Base-by-base conservation (phyloP, 805 yeast genomes). In the Candida berthetii region DNA sequence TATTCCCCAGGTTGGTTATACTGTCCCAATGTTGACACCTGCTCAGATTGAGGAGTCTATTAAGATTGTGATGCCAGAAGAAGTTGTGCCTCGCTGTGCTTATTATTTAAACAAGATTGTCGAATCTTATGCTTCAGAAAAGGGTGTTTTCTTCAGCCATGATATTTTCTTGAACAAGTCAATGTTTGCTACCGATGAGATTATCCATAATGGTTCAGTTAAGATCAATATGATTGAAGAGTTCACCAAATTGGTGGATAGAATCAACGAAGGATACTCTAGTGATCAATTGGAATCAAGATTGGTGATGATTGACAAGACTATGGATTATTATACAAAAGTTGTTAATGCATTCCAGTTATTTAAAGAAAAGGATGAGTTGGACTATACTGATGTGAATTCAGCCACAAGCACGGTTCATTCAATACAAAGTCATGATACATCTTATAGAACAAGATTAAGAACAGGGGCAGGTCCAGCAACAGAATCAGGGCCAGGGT, bases 261-360 rank as follows among this genome's bases (percentile, higher is more conserved):
- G 41, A 28, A 44, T 52, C 7, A 35, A 22, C n/a, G 18, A 32
- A 2, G 17, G 20, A 38, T 31, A 32, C 37, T 24, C 27, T 13
- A 40, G 36, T 14, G 47, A 45, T 11, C 40, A 32, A 14, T 6
- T 36, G 10, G 31, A 27, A 27, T 8, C 44, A 3, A 37, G 36
- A 9, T 18, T 42, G 10, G 16, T 24, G 3, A 33, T 29, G 1
- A 44, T 54, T 6, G 46, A 47, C 5, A 36, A 49, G 8, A 53
- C 48, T 1, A 34, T 55, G 8, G 38, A 31, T 7, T 55, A 55
- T 33, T 55, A 55, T 31, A 43, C 44, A 14, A 54, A 50, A 34
- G 34, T 55, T 9, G 47, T 54, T 51, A 48, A 47, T 37, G 60
- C 60, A 6, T 55, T 53, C 39, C 55, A 53, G 7, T 42, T 49